Evolutionary conservation across 1,139 yeast species (phyloP).

Genomic region (Lodderomyces margitis): DNA sequence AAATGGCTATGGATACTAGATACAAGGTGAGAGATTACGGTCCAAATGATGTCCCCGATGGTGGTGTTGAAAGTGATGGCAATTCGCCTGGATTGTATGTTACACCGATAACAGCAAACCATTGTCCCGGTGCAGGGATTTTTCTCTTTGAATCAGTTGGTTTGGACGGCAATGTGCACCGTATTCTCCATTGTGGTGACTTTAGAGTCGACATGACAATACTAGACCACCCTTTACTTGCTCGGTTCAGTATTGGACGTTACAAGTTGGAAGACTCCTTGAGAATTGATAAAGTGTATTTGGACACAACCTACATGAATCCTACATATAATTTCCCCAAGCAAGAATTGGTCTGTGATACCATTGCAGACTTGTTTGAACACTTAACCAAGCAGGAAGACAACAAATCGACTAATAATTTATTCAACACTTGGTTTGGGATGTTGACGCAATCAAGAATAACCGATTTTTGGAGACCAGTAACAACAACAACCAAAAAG

Average conservation of each 20-base stretch:
- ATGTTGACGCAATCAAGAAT: slow-evolving; percentile 37
- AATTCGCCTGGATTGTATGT: slow-evolving; percentile 52
- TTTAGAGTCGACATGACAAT: slow-evolving; percentile 65
- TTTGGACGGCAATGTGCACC: slow-evolving; percentile 23
- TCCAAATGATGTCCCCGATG: slow-evolving; percentile 13
- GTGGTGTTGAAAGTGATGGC: slow-evolving; percentile 15
- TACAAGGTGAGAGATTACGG: slow-evolving; percentile 26
- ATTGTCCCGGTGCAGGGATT: slow-evolving; percentile 92
- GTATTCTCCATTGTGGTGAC: slow-evolving; percentile 85
- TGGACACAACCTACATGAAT: slow-evolving; percentile 86
- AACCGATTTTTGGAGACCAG: slow-evolving; percentile 36
- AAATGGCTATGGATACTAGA: slow-evolving; percentile 44
- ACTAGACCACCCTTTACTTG: slow-evolving; percentile 33
- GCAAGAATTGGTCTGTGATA: slow-evolving; percentile 64
- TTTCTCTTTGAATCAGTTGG: slow-evolving; percentile 62
- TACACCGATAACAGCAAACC: slow-evolving; percentile 78
- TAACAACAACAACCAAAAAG: slow-evolving; percentile 9
- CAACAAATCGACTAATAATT: slow-evolving; percentile 19
- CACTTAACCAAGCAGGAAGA: slow-evolving; percentile 29
- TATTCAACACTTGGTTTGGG: slow-evolving; percentile 41
- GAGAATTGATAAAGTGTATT: slow-evolving; percentile 54
- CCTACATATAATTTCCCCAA: slow-evolving; percentile 76
- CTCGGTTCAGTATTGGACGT: slow-evolving; percentile 29
- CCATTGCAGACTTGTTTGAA: slow-evolving; percentile 55
- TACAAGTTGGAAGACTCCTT: slow-evolving; percentile 5